A percentile compares a stretch with the other conserved stretches of the same genome.
These are phyloP conservation scores for Gossypium anomalum DNA, from an alignment of 345 rosid species.

Conservation along the genomic window DNA sequence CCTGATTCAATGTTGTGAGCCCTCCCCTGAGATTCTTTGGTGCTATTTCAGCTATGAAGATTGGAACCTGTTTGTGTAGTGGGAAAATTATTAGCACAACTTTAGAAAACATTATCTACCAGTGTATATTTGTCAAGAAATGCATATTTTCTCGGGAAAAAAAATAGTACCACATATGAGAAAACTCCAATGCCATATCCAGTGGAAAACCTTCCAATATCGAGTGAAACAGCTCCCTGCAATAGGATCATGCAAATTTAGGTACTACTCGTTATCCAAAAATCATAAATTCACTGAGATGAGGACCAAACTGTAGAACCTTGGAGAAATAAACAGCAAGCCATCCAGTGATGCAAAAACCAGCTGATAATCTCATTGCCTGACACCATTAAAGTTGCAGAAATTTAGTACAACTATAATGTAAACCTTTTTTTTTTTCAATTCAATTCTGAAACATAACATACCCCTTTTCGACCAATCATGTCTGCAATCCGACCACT, in stretches of 20 bases:
- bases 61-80: conserved; percentile 54
- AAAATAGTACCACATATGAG: conserved; percentile 72
- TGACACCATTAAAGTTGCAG: conserved; percentile 22
- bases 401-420: not conserved
- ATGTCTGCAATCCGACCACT: conserved; percentile 78
- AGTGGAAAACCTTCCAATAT: conserved; percentile 76
- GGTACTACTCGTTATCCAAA: not conserved
- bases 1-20: conserved; percentile 81
- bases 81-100: not conserved
- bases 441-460: not conserved
- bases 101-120: not conserved
- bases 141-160: not conserved
- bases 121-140: not conserved
- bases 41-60: conserved; percentile 85
- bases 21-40: conserved; percentile 89
- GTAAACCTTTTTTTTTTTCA: not conserved
- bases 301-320: conserved; percentile 26
- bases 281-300: not conserved
- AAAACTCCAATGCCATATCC: conserved; percentile 91
- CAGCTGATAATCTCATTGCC: conserved; percentile 90
- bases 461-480: conserved; percentile 84
- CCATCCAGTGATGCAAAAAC: conserved; percentile 82
- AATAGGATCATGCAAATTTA: not conserved
- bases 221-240: conserved; percentile 64
- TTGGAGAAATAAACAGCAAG: conserved; percentile 59